phyloP scores from a whole-genome alignment of 2,329 filamentous ascomycete genomes.

The Sporothrix brunneoviolacea region DNA sequence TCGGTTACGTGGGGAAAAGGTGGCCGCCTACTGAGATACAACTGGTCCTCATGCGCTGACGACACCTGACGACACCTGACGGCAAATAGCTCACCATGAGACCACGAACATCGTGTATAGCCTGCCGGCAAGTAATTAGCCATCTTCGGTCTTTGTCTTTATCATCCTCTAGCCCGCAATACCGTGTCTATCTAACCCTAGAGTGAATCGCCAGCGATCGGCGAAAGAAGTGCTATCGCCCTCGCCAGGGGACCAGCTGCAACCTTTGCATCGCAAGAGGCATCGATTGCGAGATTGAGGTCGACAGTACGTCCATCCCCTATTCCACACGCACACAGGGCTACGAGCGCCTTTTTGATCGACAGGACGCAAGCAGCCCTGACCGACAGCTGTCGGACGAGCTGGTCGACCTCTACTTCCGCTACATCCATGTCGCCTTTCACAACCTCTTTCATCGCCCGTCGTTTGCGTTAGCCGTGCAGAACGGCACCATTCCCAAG shows the following conservation, averaged over 20 bases:
- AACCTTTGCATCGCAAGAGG: background rate
- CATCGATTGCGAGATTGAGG: background rate
- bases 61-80: no score
- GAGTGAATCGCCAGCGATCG: background rate
- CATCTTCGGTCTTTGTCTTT: no score
- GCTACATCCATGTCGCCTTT: background rate
- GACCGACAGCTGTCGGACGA: background rate
- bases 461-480: background rate
- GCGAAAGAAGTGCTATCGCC: background rate
- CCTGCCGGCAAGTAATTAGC: no score
- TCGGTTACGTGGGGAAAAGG: no score
- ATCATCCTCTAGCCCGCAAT: no score
- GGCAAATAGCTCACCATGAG: no score
- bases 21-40: no score
- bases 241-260: background rate
- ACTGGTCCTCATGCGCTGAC: no score
- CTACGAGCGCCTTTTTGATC: background rate
- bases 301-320: no score
- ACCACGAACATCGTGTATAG: no score
- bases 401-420: conserved; percentile 2
- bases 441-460: conserved; percentile 5
- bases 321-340: no score
- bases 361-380: background rate
- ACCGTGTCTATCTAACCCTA: no score
- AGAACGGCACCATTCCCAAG: background rate